Conservation (phyloP, 805 yeast genomes). For the Maudiozyma pseudohumilis region DNA sequence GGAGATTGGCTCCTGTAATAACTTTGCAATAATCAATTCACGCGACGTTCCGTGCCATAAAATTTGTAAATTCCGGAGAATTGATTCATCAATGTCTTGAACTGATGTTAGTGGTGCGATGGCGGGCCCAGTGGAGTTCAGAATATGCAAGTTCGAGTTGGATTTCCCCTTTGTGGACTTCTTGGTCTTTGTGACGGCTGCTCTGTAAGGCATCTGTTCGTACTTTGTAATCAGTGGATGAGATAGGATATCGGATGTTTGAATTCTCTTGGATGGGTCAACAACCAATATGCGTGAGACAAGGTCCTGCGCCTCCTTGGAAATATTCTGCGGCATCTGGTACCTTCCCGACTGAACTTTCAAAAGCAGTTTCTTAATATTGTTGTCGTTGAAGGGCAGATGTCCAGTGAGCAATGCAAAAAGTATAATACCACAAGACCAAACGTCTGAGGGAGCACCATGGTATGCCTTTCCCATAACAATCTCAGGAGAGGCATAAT, state of each 20-base stretch:
- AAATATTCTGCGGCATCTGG: conserved; percentile 58
- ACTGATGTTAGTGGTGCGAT: conserved; percentile 18
- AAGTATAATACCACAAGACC: conserved; percentile 81
- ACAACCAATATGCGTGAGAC: conserved; percentile 56
- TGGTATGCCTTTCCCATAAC: conserved; percentile 70
- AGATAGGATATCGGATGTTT: conserved; percentile 51
- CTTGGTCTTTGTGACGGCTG: background rate
- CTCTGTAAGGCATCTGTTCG: conserved; percentile 12
- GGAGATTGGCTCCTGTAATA: conserved; percentile 47
- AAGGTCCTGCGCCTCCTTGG: conserved; percentile 57
- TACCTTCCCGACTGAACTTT: conserved; percentile 71
- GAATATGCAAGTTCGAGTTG: conserved; percentile 19
- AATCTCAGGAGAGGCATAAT: conserved; percentile 82
- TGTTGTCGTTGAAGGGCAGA: conserved; percentile 76
- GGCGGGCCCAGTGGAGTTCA: conserved; percentile 12
- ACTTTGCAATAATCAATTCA: conserved; percentile 42
- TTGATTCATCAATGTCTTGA: conserved; percentile 60
- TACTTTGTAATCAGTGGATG: conserved; percentile 81
- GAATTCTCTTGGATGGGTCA: conserved; percentile 61
- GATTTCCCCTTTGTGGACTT: conserved; percentile 17
- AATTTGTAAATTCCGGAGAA: conserved; percentile 63
- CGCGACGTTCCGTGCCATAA: conserved; percentile 72
- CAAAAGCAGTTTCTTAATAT: conserved; percentile 55
- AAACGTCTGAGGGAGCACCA: conserved; percentile 77
- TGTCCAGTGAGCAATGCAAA: conserved; percentile 74